Conservation (phyloP, 2,329 filamentous ascomycete species). For the Aspergillus sp. region DNA sequence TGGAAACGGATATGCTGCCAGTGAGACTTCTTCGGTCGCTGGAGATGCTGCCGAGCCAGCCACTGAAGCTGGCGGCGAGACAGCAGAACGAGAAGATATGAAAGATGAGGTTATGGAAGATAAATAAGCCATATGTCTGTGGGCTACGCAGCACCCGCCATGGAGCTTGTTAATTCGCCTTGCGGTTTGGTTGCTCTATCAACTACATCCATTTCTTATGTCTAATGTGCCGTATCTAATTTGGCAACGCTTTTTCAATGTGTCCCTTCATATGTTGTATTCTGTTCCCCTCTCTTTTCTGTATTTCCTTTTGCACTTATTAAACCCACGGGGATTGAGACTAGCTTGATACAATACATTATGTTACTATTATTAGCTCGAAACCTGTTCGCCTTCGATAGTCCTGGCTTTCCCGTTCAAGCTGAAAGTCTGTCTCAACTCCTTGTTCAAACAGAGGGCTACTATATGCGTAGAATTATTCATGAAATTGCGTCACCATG, state of each 20-base stretch:
- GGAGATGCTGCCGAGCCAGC: conserved; percentile 18
- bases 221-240: background rate
- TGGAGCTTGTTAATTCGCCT: background rate
- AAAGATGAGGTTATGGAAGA: conserved; percentile 35
- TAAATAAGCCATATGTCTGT: conserved; percentile 4
- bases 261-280: background rate
- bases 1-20: conserved; percentile 36
- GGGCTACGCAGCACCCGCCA: background rate
- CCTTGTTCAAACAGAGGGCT: background rate
- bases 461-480: too few species aligned
- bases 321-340: background rate
- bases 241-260: background rate
- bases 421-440: too few species aligned
- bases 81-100: conserved; percentile 19
- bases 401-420: background rate
- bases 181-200: background rate
- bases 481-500: too few species aligned
- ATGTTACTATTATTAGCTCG: background rate
- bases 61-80: conserved; percentile 5
- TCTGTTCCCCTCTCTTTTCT: background rate
- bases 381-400: background rate
- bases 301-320: background rate
- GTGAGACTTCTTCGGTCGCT: conserved; percentile 34
- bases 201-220: conserved; percentile 7
- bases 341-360: background rate